Conservation (phyloP, 2,329 filamentous ascomycete genomes). For the Alternaria sp. region DNA sequence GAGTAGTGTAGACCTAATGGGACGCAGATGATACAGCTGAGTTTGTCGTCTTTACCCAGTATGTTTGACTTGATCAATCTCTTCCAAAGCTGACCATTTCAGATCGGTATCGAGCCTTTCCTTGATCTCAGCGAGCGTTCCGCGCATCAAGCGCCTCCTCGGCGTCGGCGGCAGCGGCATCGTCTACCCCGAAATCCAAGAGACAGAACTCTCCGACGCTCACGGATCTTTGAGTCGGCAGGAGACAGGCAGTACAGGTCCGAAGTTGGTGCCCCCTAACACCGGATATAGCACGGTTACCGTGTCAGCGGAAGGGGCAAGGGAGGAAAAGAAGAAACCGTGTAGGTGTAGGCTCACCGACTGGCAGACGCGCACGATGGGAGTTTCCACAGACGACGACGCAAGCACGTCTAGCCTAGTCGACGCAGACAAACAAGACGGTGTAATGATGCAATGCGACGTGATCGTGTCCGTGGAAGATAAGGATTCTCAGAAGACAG, state of each 20-base stretch:
- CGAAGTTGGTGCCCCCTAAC: conserved; percentile 20
- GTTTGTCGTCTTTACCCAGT: conserved; percentile 23
- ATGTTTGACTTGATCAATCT: not conserved
- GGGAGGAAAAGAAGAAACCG: conserved; percentile 11
- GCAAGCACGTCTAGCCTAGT: conserved; percentile 30
- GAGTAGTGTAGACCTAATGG: conserved; percentile 5
- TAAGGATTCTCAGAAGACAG: not conserved
- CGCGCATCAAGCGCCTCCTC: conserved; percentile 24
- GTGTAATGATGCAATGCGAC: conserved; percentile 25
- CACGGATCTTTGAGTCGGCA: not conserved
- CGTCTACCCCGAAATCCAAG: conserved; percentile 17
- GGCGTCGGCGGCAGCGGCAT: conserved; percentile 21
- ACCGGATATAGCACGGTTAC: conserved; percentile 21
- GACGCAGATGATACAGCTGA: conserved; percentile 17
- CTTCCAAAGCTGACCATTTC: not conserved
- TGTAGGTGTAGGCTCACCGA: conserved; percentile 13
- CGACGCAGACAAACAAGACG: conserved; percentile 13
- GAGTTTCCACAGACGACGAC: conserved; percentile 20
- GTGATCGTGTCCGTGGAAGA: conserved; percentile 25
- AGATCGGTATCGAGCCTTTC: conserved; percentile 26
- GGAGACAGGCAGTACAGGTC: not conserved
- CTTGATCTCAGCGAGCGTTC: conserved; percentile 23
- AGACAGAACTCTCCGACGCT: conserved; percentile 17
- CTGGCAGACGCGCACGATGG: conserved; percentile 14
- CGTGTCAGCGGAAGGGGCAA: conserved; percentile 12